These are phyloP conservation scores for Williopsis jadinii DNA, from an alignment of 1,139 yeast genomes.

Conservation along the genomic window DNA sequence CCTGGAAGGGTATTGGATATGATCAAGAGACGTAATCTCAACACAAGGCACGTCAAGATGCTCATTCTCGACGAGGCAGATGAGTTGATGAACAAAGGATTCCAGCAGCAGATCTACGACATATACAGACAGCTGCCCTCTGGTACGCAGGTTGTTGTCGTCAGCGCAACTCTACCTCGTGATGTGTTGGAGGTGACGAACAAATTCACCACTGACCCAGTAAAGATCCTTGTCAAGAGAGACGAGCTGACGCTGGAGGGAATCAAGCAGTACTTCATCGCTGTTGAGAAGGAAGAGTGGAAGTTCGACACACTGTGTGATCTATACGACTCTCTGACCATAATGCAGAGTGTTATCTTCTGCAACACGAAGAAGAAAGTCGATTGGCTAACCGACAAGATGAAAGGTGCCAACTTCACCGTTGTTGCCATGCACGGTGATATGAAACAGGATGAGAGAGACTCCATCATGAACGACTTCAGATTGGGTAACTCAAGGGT, in stretches of 20 bases:
- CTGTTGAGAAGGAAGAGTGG: conserved; percentile 91
- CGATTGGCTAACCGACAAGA: conserved; percentile 79
- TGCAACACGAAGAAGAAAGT: conserved; percentile 91
- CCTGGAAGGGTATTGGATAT: conserved; percentile 93
- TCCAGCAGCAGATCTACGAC: conserved; percentile 88
- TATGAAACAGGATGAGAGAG: conserved; percentile 92
- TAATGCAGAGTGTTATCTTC: conserved; percentile 93
- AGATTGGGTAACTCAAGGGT: conserved; percentile 75
- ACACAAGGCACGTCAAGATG: conserved; percentile 70
- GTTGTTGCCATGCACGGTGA: conserved; percentile 97
- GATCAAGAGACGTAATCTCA: conserved; percentile 67
- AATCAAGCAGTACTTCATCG: conserved; percentile 78
- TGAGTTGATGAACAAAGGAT: conserved; percentile 83
- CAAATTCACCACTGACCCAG: conserved; percentile 87
- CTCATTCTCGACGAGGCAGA: conserved; percentile 92
- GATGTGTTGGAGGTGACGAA: conserved; percentile 83
- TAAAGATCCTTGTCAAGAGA: conserved; percentile 81
- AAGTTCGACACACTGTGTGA: conserved; percentile 93
- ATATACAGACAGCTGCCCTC: conserved; percentile 76
- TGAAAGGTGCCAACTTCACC: conserved; percentile 75
- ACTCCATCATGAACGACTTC: conserved; percentile 81
- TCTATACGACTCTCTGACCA: conserved; percentile 85
- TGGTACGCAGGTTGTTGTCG: conserved; percentile 84
- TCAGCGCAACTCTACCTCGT: conserved; percentile 83
- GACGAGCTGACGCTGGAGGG: conserved; percentile 89